Percentiles rank a stretch among this genome's conserved stretches.
phyloP scores from a whole-genome alignment of 495 filamentous ascomycete species.

The Neurospora tetrasperma region DNA sequence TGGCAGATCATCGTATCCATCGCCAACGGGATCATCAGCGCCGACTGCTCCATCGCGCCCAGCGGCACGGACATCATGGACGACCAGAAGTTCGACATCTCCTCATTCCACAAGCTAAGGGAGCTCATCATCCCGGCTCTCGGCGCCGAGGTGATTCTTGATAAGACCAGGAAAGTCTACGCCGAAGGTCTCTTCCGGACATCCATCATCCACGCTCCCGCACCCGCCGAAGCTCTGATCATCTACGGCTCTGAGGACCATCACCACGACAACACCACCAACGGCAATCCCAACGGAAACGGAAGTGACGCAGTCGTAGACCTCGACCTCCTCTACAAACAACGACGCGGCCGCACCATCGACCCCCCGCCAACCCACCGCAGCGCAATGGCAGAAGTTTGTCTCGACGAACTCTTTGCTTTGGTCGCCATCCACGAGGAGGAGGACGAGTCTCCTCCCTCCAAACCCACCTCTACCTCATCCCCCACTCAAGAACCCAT shows the following conservation, averaged over 20 bases:
- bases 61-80: conserved; percentile 33
- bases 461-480: conserved; percentile 11
- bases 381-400: conserved; percentile 64
- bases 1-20: conserved; percentile 53
- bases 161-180: conserved; percentile 59
- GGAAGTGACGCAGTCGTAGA: conserved; percentile 35
- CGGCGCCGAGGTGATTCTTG: conserved; percentile 52
- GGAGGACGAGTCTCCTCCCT: conserved; percentile 2
- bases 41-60: conserved; percentile 39
- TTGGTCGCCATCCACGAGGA: conserved; percentile 47
- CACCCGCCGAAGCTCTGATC: conserved; percentile 51
- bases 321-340: conserved; percentile 52
- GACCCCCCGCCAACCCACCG: conserved; percentile 55
- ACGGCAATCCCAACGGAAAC: neutral
- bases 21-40: conserved; percentile 47
- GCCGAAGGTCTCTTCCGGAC: conserved; percentile 66
- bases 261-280: neutral
- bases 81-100: conserved; percentile 73
- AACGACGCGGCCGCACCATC: conserved; percentile 60
- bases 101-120: conserved; percentile 56
- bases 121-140: conserved; percentile 65
- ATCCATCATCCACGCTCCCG: conserved; percentile 68
- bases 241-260: conserved; percentile 17
- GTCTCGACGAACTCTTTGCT: conserved; percentile 70
- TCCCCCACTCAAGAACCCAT: conserved; percentile 20